Conservation (phyloP, 2,329 filamentous ascomycete species). For the Laburnicola sp. region DNA sequence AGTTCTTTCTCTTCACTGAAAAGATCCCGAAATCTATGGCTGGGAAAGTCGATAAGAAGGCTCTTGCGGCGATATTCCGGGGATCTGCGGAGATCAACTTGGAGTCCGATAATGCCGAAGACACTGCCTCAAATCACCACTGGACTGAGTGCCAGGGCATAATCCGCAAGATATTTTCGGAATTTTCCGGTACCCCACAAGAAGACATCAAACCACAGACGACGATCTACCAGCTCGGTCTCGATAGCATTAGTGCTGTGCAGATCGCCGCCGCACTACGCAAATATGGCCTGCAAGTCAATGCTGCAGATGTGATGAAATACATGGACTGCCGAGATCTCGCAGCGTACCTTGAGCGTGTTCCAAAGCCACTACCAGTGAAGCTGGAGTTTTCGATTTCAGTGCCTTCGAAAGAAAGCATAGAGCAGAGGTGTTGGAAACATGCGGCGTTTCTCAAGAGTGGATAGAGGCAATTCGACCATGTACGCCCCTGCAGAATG, state of each 20-base stretch:
- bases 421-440: constrained; percentile 36
- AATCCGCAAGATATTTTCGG: constrained; percentile 61
- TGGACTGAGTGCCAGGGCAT: constrained; percentile 58
- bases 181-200: constrained; percentile 58
- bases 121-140: constrained; percentile 14
- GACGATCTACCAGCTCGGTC: constrained; percentile 82
- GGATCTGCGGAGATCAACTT: constrained; percentile 14
- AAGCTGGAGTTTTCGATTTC: constrained; percentile 50
- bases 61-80: constrained; percentile 36
- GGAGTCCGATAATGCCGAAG: not conserved
- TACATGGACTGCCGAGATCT: constrained; percentile 41
- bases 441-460: constrained; percentile 34
- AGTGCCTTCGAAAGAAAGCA: constrained; percentile 54
- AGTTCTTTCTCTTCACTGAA: constrained; percentile 39
- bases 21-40: constrained; percentile 44
- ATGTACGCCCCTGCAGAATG: constrained; percentile 77
- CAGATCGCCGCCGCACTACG: constrained; percentile 74
- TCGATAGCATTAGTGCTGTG: constrained; percentile 86
- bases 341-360: constrained; percentile 26
- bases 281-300: constrained; percentile 59
- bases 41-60: constrained; percentile 47
- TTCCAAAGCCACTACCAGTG: not conserved
- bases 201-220: constrained; percentile 61
- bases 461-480: constrained; percentile 66
- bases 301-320: constrained; percentile 75